phyloP scores from a whole-genome alignment of 805 yeast species.

The Saturnispora ahearnii region DNA sequence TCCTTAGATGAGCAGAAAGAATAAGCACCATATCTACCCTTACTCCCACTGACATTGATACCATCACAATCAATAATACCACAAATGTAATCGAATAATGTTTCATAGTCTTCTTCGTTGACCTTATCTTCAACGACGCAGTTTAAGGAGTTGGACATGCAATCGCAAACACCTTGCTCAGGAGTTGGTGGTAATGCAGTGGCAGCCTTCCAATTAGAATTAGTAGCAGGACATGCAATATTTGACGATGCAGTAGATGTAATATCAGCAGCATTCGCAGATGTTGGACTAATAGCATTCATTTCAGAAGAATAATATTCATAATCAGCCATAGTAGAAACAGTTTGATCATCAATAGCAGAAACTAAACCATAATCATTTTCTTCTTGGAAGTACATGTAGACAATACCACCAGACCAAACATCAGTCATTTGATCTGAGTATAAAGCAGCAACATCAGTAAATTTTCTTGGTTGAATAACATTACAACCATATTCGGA shows the following conservation, averaged over 20 bases:
- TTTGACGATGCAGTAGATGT: slow-evolving; percentile 29
- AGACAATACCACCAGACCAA: slow-evolving; percentile 92
- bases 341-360: slow-evolving; percentile 33
- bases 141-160: slow-evolving; percentile 43
- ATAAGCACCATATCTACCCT: slow-evolving; percentile 63
- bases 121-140: slow-evolving; percentile 55
- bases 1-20: slow-evolving; percentile 67
- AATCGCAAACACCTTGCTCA: slow-evolving; percentile 52
- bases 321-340: slow-evolving; percentile 56
- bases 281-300: slow-evolving; percentile 40
- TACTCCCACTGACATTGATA: slow-evolving; percentile 50
- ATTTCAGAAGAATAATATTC: slow-evolving; percentile 46
- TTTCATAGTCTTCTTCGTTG: slow-evolving; percentile 45
- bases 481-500: slow-evolving; percentile 85
- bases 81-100: slow-evolving; percentile 52
- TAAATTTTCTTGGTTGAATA: slow-evolving; percentile 63
- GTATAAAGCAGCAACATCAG: slow-evolving; percentile 64
- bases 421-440: slow-evolving; percentile 70
- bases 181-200: slow-evolving; percentile 74
- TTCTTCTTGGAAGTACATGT: slow-evolving; percentile 82
- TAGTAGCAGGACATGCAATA: slow-evolving; percentile 41
- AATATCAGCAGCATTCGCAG: slow-evolving; percentile 30
- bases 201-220: slow-evolving; percentile 57
- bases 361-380: slow-evolving; percentile 77
- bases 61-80: slow-evolving; percentile 50